phyloP scores from a whole-genome alignment of 2,329 filamentous ascomycete species.

The Nemania abortiva region DNA sequence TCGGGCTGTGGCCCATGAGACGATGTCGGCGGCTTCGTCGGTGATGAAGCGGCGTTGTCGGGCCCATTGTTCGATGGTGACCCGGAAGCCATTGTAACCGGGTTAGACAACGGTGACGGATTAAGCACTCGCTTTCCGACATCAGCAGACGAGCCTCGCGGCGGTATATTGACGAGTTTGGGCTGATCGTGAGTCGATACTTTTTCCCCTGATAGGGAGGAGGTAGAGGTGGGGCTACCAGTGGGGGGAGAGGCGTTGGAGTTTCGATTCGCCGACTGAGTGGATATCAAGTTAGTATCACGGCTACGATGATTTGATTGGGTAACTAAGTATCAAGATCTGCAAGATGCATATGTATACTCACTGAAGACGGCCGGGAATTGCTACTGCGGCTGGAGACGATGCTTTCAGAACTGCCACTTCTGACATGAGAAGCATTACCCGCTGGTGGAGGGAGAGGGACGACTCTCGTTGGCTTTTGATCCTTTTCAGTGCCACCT shows the following conservation, averaged over 20 bases:
- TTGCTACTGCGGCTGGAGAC: constrained; percentile 68
- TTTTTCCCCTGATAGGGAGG: constrained; percentile 60
- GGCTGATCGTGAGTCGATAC: constrained; percentile 64
- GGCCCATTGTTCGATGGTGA: constrained; percentile 59
- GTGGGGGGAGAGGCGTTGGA: constrained; percentile 62
- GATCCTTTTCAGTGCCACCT: constrained; percentile 54
- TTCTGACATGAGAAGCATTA: constrained; percentile 56
- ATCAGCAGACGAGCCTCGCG: constrained; percentile 74
- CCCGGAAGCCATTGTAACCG: constrained; percentile 71
- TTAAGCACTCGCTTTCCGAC: constrained; percentile 73
- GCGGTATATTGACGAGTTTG: constrained; percentile 69
- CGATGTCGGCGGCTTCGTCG: constrained; percentile 49
- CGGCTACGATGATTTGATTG: constrained; percentile 57
- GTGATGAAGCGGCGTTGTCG: constrained; percentile 51
- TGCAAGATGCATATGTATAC: constrained; percentile 53
- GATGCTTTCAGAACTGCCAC: constrained; percentile 74
- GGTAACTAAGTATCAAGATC: constrained; percentile 50
- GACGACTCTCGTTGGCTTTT: constrained; percentile 55
- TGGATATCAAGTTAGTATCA: constrained; percentile 61
- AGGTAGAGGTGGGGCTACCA: constrained; percentile 64
- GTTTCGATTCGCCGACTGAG: constrained; percentile 71
- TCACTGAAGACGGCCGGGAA: constrained; percentile 75
- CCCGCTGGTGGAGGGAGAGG: constrained; percentile 49
- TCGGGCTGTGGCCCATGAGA: constrained; percentile 54
- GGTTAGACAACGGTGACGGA: constrained; percentile 81